Evolutionary conservation across 805 yeast species (phyloP), one percentile per base, ranked within the genome.

Genomic region (Lipomyces spencermartinsiae): DNA sequence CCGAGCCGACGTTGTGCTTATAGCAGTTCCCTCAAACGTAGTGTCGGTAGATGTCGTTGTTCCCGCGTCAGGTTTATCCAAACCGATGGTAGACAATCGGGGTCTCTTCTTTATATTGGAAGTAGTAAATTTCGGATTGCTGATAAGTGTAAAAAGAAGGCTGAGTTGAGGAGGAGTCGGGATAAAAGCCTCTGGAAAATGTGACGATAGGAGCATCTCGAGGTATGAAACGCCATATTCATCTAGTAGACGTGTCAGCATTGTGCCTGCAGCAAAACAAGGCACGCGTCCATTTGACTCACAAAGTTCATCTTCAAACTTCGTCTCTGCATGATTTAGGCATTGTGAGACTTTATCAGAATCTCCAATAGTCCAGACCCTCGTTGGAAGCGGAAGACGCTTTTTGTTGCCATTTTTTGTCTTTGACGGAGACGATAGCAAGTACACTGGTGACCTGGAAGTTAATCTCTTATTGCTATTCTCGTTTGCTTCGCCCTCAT

Each of bases 231-330:
- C 43, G n/a, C 66, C 72, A 14, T 33, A 19, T 43, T 61, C 61
- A 49, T 67, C 72, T 69, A 33, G 2, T 8, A n/a, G 2, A 25
- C 34, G 7, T 16, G 54, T 57, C 43, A 58, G 56, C 22, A 22
- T n/a, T 29, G 10, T 19, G n/a, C 62, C 7, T 16, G 19, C 22
- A 6, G 33, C 22, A 16, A 33, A 16, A 12, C 25, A 61, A 39
- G 9, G 19, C 43, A 14, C 14, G 19, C 2, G 56, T 12, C n/a
- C 16, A n/a, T 9, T 10, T 33, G 7, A 58, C 71, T 12, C 58
- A 69, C 71, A 69, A 14, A 69, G 35, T 46, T 69, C 69, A 9
- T 65, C 65, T 34, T 69, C 71, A 35, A 69, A 63, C 33, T 58
- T 54, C 3, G 64, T 56, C 29, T 69, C 69, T 16, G 61, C 64